Base-by-base conservation (phyloP, 1,284 basidiomycete genomes). In the Pascua sp. region DNA sequence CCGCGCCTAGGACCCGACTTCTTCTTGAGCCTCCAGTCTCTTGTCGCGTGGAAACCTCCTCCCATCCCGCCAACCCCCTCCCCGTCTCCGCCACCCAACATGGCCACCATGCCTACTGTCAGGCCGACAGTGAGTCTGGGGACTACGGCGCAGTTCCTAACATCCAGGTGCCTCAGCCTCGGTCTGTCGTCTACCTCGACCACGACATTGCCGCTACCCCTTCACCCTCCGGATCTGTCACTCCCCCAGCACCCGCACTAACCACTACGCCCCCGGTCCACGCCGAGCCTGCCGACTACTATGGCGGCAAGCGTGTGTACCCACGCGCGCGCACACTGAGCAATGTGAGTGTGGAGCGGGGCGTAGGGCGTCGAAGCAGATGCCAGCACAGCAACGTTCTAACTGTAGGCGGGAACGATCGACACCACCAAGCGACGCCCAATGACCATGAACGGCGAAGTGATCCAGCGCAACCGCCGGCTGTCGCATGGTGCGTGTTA, bases 241-340 rank as follows among this genome's bases (percentile, higher is more conserved):
- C 69, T 7, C 68, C 71, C 16, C 67, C 68, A 11, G 61, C 59
- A 15, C 56, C 62, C n/a, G 46, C 57, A 4, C 11, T 10, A 7
- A 48, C 37, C 18, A 55, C 58, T 38, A 56, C 80, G 40, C 80
- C 83, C 1, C 81, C 69, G 40, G 70, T 83, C 58, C 80, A 89
- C 67, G 81, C 81, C 57, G 88, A 92, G 57, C 84, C 90, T 9
- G 81, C 85, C n/a, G 83, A 85, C 13, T 93, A 92, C 78, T 93
- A 93, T 67, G 88, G 88, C 47, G 85, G 85, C 37, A 82, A 81
- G 51, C 87, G 91, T 66, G 82, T 85, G 9, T 87, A 85, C 75
- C 84, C 84, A 70, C 86, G 90, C 62, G 84, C 87, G 24, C 81
- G 91, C 66, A 93, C 91, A 1, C 93, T 91, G 76, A 91, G 89